Percentiles rank a stretch among this genome's conserved stretches.
Evolutionary conservation across 2,329 filamentous ascomycete species (phyloP).

Genomic region (Fusarium sp.): DNA sequence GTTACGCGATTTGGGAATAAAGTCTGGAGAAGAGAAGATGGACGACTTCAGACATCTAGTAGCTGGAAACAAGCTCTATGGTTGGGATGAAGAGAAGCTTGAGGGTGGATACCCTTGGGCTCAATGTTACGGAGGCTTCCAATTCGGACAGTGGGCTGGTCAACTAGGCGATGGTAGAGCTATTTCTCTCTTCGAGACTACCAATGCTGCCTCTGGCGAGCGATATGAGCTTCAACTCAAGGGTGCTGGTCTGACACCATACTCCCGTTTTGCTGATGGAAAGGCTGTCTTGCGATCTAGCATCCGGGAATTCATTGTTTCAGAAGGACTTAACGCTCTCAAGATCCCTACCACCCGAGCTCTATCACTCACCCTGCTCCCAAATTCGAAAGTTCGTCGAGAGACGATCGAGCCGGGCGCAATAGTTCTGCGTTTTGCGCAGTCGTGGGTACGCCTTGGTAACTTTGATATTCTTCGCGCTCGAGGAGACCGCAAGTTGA

Average conservation of each 20-base stretch:
- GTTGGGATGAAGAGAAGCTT: constrained; percentile 74
- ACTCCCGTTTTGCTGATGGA: constrained; percentile 95
- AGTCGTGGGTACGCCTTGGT: constrained; percentile 92
- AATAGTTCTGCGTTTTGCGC: constrained; percentile 90
- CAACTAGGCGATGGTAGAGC: constrained; percentile 95
- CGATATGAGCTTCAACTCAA: constrained; percentile 95
- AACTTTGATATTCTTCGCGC: constrained; percentile 93
- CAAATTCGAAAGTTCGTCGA: constrained; percentile 76
- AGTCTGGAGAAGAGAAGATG: constrained; percentile 72
- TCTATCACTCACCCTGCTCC: constrained; percentile 81
- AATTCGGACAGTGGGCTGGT: constrained; percentile 90
- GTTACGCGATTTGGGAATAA: constrained; percentile 83
- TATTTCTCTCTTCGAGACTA: constrained; percentile 92
- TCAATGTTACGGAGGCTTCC: constrained; percentile 92
- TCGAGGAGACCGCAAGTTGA: constrained; percentile 79
- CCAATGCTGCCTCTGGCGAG: constrained; percentile 75
- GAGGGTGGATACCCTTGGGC: constrained; percentile 94
- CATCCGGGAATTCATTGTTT: constrained; percentile 94
- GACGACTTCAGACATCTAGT: constrained; percentile 82
- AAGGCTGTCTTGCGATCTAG: constrained; percentile 92
- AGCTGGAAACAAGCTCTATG: constrained; percentile 84
- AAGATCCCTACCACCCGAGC: constrained; percentile 88
- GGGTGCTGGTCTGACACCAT: constrained; percentile 91
- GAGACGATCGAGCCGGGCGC: constrained; percentile 90
- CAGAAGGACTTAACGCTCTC: constrained; percentile 87